Base-by-base conservation (phyloP, 345 rosid genomes). In the Populus nigra region DNA sequence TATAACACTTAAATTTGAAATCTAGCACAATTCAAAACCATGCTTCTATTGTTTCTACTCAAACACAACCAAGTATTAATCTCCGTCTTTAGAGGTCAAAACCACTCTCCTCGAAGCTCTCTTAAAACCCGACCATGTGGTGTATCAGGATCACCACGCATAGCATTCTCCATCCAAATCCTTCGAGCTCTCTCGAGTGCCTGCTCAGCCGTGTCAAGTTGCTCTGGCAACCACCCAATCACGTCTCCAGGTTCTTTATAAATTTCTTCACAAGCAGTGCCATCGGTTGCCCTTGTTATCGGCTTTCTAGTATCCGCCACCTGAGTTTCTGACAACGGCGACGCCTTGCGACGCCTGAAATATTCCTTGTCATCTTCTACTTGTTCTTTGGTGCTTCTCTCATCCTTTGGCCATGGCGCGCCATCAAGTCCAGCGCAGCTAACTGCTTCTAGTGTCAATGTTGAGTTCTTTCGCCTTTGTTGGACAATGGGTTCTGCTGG, bases 131-230 rank as follows among this genome's bases (percentile, higher is more conserved):
- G 84, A 9, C 94, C 90, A 65, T 88, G 96, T 7, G 89, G 93
- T 71, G 84, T 41, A n/a, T 90, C 93, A 0, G 97, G 97, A 78
- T 89, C 93, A 7, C 98, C 98, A 6, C 90, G 86, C 89, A 81
- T 80, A 7, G 94, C 97, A 62, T 88, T 93, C 65, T 83, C 88
- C 73, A 55, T 81, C 84, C 88, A 90, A 23, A 91, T 90, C 89
- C 82, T 72, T 0, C 84, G 49, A 3, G 94, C 98, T 79, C 88
- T 88, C 81, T 25, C 69, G 5, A 92, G 74, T 16, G 92, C 43
- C 73, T 94, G 95, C 83, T 94, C 98, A 17, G 94, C 95, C 59
- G 94, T 88, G 47, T 90, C 97, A 2, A 90, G 81, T 89, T 93
- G 97, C 82, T 91, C 98, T 57, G 95, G 91, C 1, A 72, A 69